Conservation (phyloP, 2,329 filamentous ascomycete genomes). For the Clonostachys solani region DNA sequence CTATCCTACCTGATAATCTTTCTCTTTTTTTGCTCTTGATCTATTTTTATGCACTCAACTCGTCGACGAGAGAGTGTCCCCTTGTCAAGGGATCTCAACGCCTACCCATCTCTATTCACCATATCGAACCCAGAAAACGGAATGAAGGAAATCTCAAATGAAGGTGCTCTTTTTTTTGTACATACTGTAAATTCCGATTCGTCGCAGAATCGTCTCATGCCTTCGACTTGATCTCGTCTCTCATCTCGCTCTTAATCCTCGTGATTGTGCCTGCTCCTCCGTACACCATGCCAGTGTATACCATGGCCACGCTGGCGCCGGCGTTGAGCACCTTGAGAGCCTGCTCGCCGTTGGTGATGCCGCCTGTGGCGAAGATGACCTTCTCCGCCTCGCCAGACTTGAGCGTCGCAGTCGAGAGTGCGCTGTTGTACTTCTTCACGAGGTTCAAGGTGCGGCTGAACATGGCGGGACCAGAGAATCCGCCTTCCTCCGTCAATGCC, state of each 20-base stretch:
- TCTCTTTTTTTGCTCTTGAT: too few species aligned
- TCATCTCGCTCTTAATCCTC: conserved; percentile 61
- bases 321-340: conserved; percentile 79
- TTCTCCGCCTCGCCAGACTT: conserved; percentile 48
- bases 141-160: too few species aligned
- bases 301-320: conserved; percentile 84
- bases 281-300: conserved; percentile 76
- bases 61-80: too few species aligned
- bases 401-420: conserved; percentile 50
- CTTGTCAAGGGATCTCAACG: too few species aligned
- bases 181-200: too few species aligned
- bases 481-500: conserved; percentile 72
- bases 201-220: too few species aligned
- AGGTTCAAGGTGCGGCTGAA: conserved; percentile 76
- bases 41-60: too few species aligned
- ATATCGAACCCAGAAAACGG: too few species aligned
- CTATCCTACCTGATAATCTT: too few species aligned
- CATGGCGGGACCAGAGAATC: conserved; percentile 87
- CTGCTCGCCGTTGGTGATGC: conserved; percentile 84
- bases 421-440: conserved; percentile 72
- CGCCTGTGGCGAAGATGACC: conserved; percentile 89
- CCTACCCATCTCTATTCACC: too few species aligned
- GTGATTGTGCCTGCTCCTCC: conserved; percentile 61
- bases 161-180: too few species aligned
- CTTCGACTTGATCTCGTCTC: conserved; percentile 26